Evolutionary conservation across 139 green algal genomes (phyloP), one percentile per base, ranked within the genome.

Genomic region (Klebsormidium nitens): DNA sequence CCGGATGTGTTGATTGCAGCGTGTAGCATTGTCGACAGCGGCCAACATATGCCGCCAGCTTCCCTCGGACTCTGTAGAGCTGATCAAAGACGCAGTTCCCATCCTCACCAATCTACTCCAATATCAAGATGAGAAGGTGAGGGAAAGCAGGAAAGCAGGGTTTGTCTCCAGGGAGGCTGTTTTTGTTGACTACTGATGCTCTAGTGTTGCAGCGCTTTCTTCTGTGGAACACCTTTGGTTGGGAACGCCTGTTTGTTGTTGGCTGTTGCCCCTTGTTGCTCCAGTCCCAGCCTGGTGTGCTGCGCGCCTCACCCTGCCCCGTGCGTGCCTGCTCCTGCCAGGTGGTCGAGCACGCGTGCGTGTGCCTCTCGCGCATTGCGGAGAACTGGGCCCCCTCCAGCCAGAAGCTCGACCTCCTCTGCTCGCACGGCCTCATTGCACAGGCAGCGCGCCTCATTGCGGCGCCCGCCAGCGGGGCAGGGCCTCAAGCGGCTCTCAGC

Each of bases 261-360:
- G n/a, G 11, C 42, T 50, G 42, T 50, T 50, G 42, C 42, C 42
- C 11, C 42, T 26, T 50, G 42, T 50, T 8, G 11, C 14, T 8
- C 11, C 42, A 50, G 14, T 14, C 42, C 42, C 14, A 50, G 11
- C 11, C 14, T 8, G 42, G 42, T 14, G 14, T 50, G 42, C 11
- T 14, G 42, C 42, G 11, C 42, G 11, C 14, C 14, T 14, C 42
- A 8, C 42, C 42, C 14, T 14, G 11, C 42, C 42, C 42, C 42
- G 8, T 14, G 11, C 42, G 11, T 14, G 11, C 42, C 14, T 67
- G 59, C 38, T 71, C 71, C 79, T 61, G 8, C 32, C 90, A 93
- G 73, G 79, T 98, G 1, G 93, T 96, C 39, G 89, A 97, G 69
- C 83, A 83, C 63, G 91, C 91, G 0, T 95, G 87, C 82, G 57